These are phyloP conservation scores for Talaromyces sp. DNA, from an alignment of 2,329 filamentous ascomycete species.

Conservation along the genomic window DNA sequence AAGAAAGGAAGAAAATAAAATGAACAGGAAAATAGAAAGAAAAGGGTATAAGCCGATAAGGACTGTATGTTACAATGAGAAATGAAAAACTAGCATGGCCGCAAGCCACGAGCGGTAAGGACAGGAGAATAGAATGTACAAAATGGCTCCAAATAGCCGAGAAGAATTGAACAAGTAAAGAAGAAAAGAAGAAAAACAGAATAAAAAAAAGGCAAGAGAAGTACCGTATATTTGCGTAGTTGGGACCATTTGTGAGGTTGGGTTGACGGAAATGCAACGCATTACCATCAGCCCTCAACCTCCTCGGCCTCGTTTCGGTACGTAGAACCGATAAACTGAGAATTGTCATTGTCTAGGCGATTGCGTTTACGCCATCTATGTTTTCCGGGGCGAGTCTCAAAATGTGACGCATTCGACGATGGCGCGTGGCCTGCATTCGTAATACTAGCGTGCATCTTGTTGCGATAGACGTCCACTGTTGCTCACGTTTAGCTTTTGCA, in stretches of 20 bases:
- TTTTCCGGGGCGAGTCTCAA: constrained; percentile 84
- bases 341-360: constrained; percentile 14
- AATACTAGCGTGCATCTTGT: constrained; percentile 81
- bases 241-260: not conserved
- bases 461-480: constrained; percentile 86
- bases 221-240: too few relatives aligned
- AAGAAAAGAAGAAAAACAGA: not conserved
- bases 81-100: not conserved
- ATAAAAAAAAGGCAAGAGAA: not conserved
- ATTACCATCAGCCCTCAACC: constrained; percentile 23
- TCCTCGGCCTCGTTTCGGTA: constrained; percentile 32
- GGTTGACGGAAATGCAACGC: not conserved
- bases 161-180: not conserved
- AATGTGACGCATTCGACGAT: constrained; percentile 69
- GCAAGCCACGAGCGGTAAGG: not conserved
- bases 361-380: constrained; percentile 59
- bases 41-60: constrained; percentile 7
- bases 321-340: constrained; percentile 17
- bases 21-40: constrained; percentile 4
- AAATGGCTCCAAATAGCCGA: not conserved
- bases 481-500: not conserved
- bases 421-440: constrained; percentile 72
- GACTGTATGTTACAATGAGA: constrained; percentile 9
- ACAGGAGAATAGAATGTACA: constrained; percentile 3
- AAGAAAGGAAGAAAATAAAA: constrained; percentile 7